Evolutionary conservation across 2,329 filamentous ascomycete species (phyloP), one percentile per base, ranked within the genome.

Genomic region (Exophiala phaeomuriformis): DNA sequence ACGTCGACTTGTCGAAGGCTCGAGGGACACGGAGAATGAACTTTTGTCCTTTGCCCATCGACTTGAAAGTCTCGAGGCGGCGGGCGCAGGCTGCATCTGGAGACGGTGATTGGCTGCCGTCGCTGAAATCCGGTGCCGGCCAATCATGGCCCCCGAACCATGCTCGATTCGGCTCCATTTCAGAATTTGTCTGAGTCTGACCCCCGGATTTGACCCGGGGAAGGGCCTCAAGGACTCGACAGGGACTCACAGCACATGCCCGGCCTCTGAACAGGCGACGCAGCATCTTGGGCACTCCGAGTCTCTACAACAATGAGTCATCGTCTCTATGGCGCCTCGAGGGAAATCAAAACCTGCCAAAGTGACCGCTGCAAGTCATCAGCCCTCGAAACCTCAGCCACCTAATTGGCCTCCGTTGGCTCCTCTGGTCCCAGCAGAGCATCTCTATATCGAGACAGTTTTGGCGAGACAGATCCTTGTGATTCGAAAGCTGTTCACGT

Each of bases 401-500:
- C 78, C 79, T 45, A 74, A 83, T 64, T 91, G 88, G 88, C 88
- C 88, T 35, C 70, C 74, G 27, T 82, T 94, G 67, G 80, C 77
- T 59, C 87, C 88, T 10, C 69, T 83, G 6, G 70, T 90, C 41
- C 84, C 87, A 43, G 71, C 85, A 42, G 72, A 77, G 44, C 78
- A 85, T 61, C 80, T 94, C 9, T 65, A 68, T 5, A 75, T 88
- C 30, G 74, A 82, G 32, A 72, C 80, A 19, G 59, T 82, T 8
- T 66, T 83, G n/a, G 67, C 72, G 0, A 74, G 79, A 57, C 89
- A 90, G 65, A 86, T 95, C 48, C 72, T 90, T 46, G 78, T 88
- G 3, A 76, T 93, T 53, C 77, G 81, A 1, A 84, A 82, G 57
- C 84, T 95, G 67, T 89, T 88, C 72, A 86, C 88, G 0, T 77